Conservation (phyloP, 2,329 filamentous ascomycete genomes). For the Fusarium nelsonii region DNA sequence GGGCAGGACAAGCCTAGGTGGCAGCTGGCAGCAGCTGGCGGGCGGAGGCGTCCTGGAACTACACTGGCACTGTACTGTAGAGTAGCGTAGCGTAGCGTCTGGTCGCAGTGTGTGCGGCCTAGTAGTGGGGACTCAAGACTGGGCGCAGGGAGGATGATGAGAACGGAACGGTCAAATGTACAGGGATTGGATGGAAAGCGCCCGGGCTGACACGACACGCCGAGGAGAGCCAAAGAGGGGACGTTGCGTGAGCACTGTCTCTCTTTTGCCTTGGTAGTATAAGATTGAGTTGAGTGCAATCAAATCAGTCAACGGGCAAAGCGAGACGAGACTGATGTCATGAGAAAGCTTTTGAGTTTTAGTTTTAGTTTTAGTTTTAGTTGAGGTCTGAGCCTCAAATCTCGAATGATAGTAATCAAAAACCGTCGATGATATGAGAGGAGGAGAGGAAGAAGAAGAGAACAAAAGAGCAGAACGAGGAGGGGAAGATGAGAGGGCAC, state of each 20-base stretch:
- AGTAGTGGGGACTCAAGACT: slow-evolving; percentile 31
- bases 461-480: slow-evolving; percentile 1
- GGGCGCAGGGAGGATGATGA: slow-evolving; percentile 46
- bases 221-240: slow-evolving; percentile 26
- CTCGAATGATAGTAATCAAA: neutral
- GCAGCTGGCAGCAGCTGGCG: slow-evolving; percentile 34
- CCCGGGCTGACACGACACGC: slow-evolving; percentile 51
- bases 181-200: slow-evolving; percentile 51
- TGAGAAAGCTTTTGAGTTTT: neutral
- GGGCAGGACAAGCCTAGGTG: slow-evolving; percentile 10
- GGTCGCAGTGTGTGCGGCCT: slow-evolving; percentile 44
- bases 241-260: slow-evolving; percentile 29
- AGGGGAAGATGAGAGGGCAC: slow-evolving; percentile 15
- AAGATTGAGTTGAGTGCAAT: slow-evolving; percentile 20
- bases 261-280: slow-evolving; percentile 24
- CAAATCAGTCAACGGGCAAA: slow-evolving; percentile 23
- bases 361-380: neutral
- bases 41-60: slow-evolving; percentile 20
- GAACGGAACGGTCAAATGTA: slow-evolving; percentile 17
- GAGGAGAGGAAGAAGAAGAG: neutral
- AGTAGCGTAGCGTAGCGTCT: slow-evolving; percentile 22
- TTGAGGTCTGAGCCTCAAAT: neutral
- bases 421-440: neutral
- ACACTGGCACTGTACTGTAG: slow-evolving; percentile 9
- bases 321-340: slow-evolving; percentile 37